Conservation (phyloP, 305 asterid genomes). For the Striga hermonthica region DNA sequence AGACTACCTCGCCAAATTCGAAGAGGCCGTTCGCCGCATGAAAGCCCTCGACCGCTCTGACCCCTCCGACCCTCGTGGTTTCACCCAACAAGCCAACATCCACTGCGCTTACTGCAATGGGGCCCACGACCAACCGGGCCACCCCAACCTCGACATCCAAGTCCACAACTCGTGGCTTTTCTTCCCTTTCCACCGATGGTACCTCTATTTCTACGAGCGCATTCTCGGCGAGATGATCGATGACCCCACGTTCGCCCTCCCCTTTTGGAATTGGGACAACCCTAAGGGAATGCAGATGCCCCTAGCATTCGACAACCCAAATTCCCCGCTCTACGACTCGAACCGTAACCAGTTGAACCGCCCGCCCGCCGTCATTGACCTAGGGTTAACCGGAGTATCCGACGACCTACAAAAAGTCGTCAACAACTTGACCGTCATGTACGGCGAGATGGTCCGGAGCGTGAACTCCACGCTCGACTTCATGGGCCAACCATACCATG, state of each 20-base stretch:
- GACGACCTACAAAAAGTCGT: constrained; percentile 33
- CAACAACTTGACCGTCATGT: constrained; percentile 36
- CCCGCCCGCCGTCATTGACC: constrained; percentile 38
- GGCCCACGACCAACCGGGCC: constrained; percentile 43
- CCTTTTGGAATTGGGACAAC: constrained; percentile 59
- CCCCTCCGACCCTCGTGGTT: constrained; percentile 42
- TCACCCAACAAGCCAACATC: constrained; percentile 51
- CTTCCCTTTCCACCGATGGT: constrained; percentile 52
- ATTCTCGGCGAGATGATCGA: constrained; percentile 37
- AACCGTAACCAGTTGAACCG: constrained; percentile 35
- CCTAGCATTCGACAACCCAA: constrained; percentile 28
- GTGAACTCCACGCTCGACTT: constrained; percentile 34
- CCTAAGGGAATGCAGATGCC: constrained; percentile 58
- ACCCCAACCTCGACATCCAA: constrained; percentile 32
- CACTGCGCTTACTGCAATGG: constrained; percentile 58
- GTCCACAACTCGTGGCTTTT: constrained; percentile 49
- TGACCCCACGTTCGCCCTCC: constrained; percentile 43
- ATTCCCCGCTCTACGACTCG: constrained; percentile 36
- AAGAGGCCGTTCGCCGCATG: constrained; percentile 40
- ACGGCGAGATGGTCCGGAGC: constrained; percentile 40
- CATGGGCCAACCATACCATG: constrained; percentile 38
- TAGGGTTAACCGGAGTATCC: constrained; percentile 31
- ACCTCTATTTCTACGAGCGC: constrained; percentile 46
- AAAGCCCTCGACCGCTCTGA: constrained; percentile 38
- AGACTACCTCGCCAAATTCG: constrained; percentile 38